Percentiles rank a stretch among this genome's conserved stretches.
These are phyloP conservation scores for Lactarius hengduanensis DNA, from an alignment of 768 basidiomycete species.

Conservation along the genomic window DNA sequence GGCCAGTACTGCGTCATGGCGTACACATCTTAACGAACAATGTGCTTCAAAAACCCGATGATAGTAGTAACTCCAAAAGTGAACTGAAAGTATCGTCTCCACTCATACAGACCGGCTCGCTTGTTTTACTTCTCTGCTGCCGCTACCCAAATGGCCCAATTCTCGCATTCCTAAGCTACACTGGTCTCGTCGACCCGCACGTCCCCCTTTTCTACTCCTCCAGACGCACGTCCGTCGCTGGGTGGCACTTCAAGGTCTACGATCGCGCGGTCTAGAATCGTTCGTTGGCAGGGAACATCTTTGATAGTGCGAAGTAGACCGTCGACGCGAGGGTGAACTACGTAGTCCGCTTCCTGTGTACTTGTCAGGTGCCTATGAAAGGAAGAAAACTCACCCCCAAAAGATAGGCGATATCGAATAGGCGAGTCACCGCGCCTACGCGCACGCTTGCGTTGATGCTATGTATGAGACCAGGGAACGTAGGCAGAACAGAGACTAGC, in stretches of 20 bases:
- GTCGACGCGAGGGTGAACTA: conserved; percentile 24
- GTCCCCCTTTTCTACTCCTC: not conserved
- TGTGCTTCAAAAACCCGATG: not conserved
- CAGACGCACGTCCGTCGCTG: not conserved
- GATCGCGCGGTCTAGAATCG: conserved; percentile 25
- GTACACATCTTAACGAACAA: no score
- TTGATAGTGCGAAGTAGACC: conserved; percentile 23
- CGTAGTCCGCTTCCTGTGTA: not conserved
- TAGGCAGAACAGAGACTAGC: conserved; percentile 64
- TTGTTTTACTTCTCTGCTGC: not conserved
- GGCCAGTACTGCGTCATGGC: no score
- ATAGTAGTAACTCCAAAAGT: not conserved
- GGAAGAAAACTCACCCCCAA: conserved; percentile 55
- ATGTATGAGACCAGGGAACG: conserved; percentile 73
- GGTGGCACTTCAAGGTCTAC: conserved; percentile 5
- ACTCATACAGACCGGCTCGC: not conserved
- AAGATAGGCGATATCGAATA: conserved; percentile 75
- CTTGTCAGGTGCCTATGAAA: not conserved
- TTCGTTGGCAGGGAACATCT: conserved; percentile 23
- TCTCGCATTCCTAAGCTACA: not conserved
- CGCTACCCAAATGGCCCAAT: not conserved
- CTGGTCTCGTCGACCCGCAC: not conserved
- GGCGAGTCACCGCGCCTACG: conserved; percentile 53
- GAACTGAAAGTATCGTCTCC: not conserved
- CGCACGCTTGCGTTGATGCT: conserved; percentile 65